Percentiles rank a stretch among this genome's conserved stretches.
Evolutionary conservation across 495 filamentous ascomycete species (phyloP).

Genomic region (Xylaria flabelliformis): DNA sequence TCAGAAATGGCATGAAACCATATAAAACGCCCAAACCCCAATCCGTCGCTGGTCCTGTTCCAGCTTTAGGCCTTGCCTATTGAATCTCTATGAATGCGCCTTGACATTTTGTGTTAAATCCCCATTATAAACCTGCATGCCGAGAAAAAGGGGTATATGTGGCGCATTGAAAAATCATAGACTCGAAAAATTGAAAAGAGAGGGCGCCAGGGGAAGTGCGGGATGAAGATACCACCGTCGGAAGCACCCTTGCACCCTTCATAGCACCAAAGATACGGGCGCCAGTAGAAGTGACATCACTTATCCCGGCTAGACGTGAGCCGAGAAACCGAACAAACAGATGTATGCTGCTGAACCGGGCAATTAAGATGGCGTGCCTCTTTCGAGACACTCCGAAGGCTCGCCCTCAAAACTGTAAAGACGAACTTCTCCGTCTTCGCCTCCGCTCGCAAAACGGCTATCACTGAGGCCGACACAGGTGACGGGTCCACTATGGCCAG

Average conservation of each 20-base stretch:
- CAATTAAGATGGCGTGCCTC: slow-evolving; percentile 43
- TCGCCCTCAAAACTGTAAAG: slow-evolving; percentile 80
- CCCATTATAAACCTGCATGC: not conserved
- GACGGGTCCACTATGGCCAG: slow-evolving; percentile 87
- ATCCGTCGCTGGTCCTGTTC: not conserved
- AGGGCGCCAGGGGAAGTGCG: too few species aligned
- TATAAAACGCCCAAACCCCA: slow-evolving; percentile 16
- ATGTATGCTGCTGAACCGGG: not conserved
- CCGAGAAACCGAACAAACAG: not conserved
- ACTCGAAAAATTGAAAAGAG: not conserved
- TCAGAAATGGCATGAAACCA: not conserved
- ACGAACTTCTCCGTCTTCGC: slow-evolving; percentile 90
- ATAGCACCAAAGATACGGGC: too few species aligned
- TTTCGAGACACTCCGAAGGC: slow-evolving; percentile 41
- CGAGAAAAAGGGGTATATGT: slow-evolving; percentile 26
- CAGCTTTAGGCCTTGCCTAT: not conserved
- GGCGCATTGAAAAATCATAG: not conserved
- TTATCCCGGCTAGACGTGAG: not conserved
- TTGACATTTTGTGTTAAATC: not conserved
- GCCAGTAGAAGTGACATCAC: too few species aligned
- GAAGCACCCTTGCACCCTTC: too few species aligned
- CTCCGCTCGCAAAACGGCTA: slow-evolving; percentile 82
- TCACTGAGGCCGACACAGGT: slow-evolving; percentile 92
- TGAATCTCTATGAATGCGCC: slow-evolving; percentile 22
- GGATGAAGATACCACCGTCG: too few species aligned